Percentiles rank a stretch among this genome's conserved stretches.
These are phyloP conservation scores for Escallonia rubra DNA, from an alignment of 129 eudicot species.

Conservation along the genomic window DNA sequence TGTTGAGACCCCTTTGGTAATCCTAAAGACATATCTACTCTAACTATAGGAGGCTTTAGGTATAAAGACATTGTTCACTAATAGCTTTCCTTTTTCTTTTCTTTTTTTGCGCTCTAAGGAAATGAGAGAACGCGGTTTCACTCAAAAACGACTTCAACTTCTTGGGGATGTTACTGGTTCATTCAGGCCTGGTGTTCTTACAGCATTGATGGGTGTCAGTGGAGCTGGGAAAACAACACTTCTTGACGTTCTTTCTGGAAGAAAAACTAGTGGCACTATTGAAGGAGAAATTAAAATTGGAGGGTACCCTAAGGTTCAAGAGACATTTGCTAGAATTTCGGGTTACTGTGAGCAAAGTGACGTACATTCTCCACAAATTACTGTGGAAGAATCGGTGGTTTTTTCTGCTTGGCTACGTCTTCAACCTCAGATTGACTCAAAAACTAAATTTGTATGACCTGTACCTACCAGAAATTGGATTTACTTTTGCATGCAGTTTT, in stretches of 20 bases:
- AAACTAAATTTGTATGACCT: slow-evolving; percentile 52
- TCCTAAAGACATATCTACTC: neutral
- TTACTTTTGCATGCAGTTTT: too few relatives aligned
- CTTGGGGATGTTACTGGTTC: slow-evolving; percentile 67
- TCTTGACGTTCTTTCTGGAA: slow-evolving; percentile 84
- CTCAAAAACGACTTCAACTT: slow-evolving; percentile 50
- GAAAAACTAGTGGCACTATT: slow-evolving; percentile 70
- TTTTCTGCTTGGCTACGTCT: slow-evolving; percentile 95
- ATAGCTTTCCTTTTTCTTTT: too few relatives aligned
- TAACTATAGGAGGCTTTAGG: neutral
- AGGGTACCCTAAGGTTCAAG: slow-evolving; percentile 73
- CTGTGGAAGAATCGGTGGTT: slow-evolving; percentile 68
- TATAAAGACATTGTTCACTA: too few relatives aligned
- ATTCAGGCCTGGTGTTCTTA: slow-evolving; percentile 75
- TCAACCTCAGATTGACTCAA: slow-evolving; percentile 54
- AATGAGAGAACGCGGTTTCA: slow-evolving; percentile 53
- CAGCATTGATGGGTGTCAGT: slow-evolving; percentile 89
- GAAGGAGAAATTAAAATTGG: slow-evolving; percentile 67
- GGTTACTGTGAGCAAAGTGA: slow-evolving; percentile 88
- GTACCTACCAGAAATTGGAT: neutral
- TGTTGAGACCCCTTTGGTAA: slow-evolving; percentile 56
- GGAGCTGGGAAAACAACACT: slow-evolving; percentile 96
- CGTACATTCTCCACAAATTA: slow-evolving; percentile 74
- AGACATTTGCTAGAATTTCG: slow-evolving; percentile 70
- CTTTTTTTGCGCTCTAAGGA: slow-evolving; percentile 25